phyloP scores from a whole-genome alignment of 768 basidiomycete species.

The Lentinula detonsa region DNA sequence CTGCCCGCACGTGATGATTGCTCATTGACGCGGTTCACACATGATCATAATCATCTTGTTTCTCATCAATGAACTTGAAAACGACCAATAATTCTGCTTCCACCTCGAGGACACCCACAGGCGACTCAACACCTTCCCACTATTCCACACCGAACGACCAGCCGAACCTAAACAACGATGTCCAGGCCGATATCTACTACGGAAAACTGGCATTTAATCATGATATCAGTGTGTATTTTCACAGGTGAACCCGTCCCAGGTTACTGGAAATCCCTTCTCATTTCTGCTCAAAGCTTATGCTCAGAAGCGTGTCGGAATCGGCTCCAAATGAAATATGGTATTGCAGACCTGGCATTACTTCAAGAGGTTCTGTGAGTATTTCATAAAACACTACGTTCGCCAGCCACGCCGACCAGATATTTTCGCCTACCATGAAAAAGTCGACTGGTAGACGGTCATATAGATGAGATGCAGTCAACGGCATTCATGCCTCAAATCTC shows the following conservation, averaged over 20 bases:
- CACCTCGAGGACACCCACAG: not conserved
- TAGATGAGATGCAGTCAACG: not conserved
- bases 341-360: not conserved
- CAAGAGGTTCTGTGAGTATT: not conserved
- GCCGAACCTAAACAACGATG: not conserved
- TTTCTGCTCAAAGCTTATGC: not conserved
- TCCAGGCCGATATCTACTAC: not conserved
- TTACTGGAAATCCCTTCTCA: not conserved
- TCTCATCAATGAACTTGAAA: not conserved
- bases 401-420: too few species aligned
- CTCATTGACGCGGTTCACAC: constrained; percentile 8
- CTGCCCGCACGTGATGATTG: constrained; percentile 2
- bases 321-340: not conserved
- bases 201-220: not conserved
- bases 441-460: not conserved
- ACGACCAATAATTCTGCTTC: not conserved
- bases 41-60: not conserved
- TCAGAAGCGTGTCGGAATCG: not conserved
- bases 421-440: not conserved
- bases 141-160: too few species aligned
- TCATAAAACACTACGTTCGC: not conserved
- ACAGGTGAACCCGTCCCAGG: not conserved
- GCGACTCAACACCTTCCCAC: not conserved
- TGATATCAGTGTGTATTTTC: not conserved
- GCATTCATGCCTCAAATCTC: not conserved